Evolutionary conservation across 2,329 filamentous ascomycete species (phyloP).

Genomic region (Talaromyces sp.): DNA sequence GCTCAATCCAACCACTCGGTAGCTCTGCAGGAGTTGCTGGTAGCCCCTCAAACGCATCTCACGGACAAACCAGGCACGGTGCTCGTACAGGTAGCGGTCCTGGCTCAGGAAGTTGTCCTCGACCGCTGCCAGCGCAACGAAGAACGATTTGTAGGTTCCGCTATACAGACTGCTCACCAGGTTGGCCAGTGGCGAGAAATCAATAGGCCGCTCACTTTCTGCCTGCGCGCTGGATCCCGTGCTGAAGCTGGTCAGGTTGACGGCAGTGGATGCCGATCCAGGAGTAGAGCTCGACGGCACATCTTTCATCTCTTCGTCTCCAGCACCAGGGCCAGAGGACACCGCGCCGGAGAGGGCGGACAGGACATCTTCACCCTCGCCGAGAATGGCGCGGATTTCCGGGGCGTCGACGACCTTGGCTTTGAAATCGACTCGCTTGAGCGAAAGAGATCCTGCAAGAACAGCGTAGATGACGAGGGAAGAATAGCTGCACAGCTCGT

Average conservation of each 20-base stretch:
- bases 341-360: constrained; percentile 73
- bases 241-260: constrained; percentile 84
- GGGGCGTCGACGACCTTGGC: constrained; percentile 97
- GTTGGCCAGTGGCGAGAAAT: constrained; percentile 82
- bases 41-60: constrained; percentile 97
- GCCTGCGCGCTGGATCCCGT: constrained; percentile 59
- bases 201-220: constrained; percentile 74
- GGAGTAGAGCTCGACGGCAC: constrained; percentile 47
- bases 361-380: constrained; percentile 81
- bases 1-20: constrained; percentile 91
- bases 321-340: constrained; percentile 72
- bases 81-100: constrained; percentile 92
- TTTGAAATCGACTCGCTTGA: constrained; percentile 98
- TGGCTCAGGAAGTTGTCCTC: constrained; percentile 92
- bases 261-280: constrained; percentile 58
- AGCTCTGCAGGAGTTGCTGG: constrained; percentile 94
- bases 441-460: constrained; percentile 84
- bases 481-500: constrained; percentile 96
- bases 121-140: constrained; percentile 79
- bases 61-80: constrained; percentile 93
- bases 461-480: constrained; percentile 93
- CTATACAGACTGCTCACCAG: constrained; percentile 89
- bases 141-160: constrained; percentile 92
- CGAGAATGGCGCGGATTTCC: constrained; percentile 95
- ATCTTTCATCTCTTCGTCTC: constrained; percentile 70